Evolutionary conservation across 208 protist species (phyloP), one percentile per base, ranked within the genome.

Genomic region (Phytomonas sp.): DNA sequence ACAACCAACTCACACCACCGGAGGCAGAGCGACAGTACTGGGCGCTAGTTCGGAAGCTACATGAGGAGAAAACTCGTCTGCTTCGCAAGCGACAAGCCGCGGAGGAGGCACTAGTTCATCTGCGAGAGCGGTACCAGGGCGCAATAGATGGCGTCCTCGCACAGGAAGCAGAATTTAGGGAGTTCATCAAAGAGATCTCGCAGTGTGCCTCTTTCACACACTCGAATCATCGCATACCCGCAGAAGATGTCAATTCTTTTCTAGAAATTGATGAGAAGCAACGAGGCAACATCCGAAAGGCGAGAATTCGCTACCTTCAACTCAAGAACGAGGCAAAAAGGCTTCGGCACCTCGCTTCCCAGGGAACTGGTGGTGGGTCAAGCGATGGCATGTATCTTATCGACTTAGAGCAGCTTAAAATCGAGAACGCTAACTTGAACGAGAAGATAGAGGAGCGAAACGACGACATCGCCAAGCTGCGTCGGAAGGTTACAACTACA

Each of bases 341-440:
- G 66, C 85, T 98, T 62, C 79, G 66, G 70, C 77, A 68, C 60
- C 81, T 69, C 43, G 81, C 77, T 67, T 67, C 61, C 4, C 66
- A 72, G 15, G 61, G 66, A 8, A 69, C 36, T 60, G 36, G 74
- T 26, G 68, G 51, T 34, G 43, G 2, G 40, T 82, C 95, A 46
- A 84, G 89, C 59, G 88, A 96, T 33, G 92, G 89, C 66, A 95
- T 99, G 77, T 97, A 98, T 67, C 82, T 98, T 9, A 99, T 99
- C 70, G 98, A 99, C 84, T 99, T 99, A 84, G 98, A 99, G 81
- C 98, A 99, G 85, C 86, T 99, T 13, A 99, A 99, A 75, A 99
- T 99, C 61, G 98, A 99, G 74, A 99, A 99, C 77, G 97, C 97
- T 15, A 99, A 97, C 62, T 89, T 99, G 6, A 98, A 96, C 72